Evolutionary conservation across 2,329 filamentous ascomycete species (phyloP).

Genomic region (Ceratocystis papillata): DNA sequence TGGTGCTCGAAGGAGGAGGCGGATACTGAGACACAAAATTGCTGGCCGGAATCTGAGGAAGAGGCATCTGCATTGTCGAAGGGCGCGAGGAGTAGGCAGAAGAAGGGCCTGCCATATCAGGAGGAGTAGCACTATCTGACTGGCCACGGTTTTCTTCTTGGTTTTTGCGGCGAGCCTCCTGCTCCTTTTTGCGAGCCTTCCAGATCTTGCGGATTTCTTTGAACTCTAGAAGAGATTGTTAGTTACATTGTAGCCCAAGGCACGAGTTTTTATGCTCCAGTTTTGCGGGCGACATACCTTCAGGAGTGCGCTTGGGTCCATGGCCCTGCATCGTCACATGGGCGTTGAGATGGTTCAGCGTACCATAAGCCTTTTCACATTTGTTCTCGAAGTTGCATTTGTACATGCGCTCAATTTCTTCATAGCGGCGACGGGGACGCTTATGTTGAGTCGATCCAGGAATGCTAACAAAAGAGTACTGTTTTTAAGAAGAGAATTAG

Average conservation of each 20-base stretch:
- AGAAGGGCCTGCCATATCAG: constrained; percentile 4
- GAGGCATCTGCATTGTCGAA: constrained; percentile 18
- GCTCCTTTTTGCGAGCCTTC: constrained; percentile 99
- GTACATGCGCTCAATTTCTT: constrained; percentile 99
- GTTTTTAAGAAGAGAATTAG: not conserved
- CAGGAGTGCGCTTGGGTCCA: constrained; percentile 84
- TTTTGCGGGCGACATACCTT: constrained; percentile 55
- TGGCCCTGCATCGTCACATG: constrained; percentile 99
- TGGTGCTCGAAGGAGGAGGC: constrained; percentile 34
- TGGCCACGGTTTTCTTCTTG: constrained; percentile 6
- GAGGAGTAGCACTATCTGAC: constrained; percentile 9
- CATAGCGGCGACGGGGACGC: constrained; percentile 80
- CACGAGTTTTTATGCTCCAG: not conserved
- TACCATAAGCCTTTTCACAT: constrained; percentile 97
- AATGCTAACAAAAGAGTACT: constrained; percentile 92
- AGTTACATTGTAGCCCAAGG: not conserved
- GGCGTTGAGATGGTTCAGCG: constrained; percentile 91
- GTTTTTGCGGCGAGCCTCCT: constrained; percentile 71
- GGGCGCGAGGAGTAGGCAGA: not conserved
- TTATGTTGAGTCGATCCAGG: constrained; percentile 96
- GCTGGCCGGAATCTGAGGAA: constrained; percentile 16
- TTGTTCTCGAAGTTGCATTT: constrained; percentile 91
- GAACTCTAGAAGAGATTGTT: constrained; percentile 55
- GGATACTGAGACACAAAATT: constrained; percentile 6
- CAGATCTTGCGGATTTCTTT: constrained; percentile 98